phyloP scores from a whole-genome alignment of 257 asterid species.

The Coffea eugenioides region DNA sequence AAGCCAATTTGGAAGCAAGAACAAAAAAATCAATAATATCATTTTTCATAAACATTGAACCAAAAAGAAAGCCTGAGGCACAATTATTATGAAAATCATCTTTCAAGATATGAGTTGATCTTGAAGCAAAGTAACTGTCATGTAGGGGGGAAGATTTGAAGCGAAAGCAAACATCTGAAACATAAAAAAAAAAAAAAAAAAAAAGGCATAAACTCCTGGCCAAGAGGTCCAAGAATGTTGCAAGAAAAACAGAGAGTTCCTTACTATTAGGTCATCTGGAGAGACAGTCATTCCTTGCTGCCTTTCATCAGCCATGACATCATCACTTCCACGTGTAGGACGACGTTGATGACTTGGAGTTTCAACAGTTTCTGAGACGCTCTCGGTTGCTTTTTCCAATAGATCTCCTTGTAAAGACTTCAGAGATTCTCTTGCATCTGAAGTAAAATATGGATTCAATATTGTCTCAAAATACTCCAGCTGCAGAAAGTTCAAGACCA shows the following conservation, averaged over 20 bases:
- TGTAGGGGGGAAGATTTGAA: neutral
- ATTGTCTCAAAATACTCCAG: slow-evolving; percentile 96
- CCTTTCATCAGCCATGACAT: slow-evolving; percentile 74
- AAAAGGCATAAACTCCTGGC: neutral
- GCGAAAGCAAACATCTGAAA: neutral
- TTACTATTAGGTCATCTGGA: slow-evolving; percentile 96
- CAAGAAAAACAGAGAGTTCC: slow-evolving; percentile 21
- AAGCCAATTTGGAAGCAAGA: slow-evolving; percentile 5
- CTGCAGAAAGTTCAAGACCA: slow-evolving; percentile 51
- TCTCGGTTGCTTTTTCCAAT: slow-evolving; percentile 83
- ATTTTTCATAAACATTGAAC: neutral
- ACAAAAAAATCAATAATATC: neutral
- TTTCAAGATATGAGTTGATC: neutral
- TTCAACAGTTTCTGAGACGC: slow-evolving; percentile 62
- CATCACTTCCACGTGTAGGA: slow-evolving; percentile 89
- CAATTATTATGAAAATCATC: neutral
- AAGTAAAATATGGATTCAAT: slow-evolving; percentile 88
- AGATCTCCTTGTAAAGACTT: slow-evolving; percentile 90
- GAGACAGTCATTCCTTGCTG: slow-evolving; percentile 69
- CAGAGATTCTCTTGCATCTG: slow-evolving; percentile 89
- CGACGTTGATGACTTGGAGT: slow-evolving; percentile 94
- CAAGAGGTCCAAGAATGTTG: neutral
- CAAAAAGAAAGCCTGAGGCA: neutral
- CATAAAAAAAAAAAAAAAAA: neutral
- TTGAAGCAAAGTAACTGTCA: neutral